A percentile compares a stretch with the other conserved stretches of the same genome.
These are phyloP conservation scores for Chytriomyces confervae DNA, from an alignment of 192 early-diverging fungal species.

Conservation along the genomic window DNA sequence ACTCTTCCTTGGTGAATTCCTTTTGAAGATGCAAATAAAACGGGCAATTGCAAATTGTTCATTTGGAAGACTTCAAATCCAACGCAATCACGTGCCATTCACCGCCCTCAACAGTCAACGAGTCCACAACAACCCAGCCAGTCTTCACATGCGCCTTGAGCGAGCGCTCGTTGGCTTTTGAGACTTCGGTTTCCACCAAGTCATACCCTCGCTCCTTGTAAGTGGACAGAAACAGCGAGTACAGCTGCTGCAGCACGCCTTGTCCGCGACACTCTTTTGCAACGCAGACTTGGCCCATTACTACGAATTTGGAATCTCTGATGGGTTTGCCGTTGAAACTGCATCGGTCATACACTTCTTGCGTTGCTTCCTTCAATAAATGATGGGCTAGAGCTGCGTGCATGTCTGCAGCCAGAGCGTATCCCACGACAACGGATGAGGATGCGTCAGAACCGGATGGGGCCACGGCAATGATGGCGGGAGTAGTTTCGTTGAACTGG, in stretches of 20 bases:
- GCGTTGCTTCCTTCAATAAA: background rate
- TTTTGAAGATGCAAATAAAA: background rate
- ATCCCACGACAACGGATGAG: background rate
- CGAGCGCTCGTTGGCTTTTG: background rate
- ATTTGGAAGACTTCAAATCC: background rate
- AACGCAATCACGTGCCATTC: background rate
- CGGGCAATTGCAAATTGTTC: too few relatives aligned
- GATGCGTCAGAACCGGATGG: background rate
- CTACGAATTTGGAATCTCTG: background rate
- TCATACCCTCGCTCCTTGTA: background rate
- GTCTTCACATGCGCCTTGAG: background rate
- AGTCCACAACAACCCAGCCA: background rate
- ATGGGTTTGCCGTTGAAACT: background rate
- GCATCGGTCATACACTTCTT: background rate
- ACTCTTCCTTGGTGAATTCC: conserved; percentile 53
- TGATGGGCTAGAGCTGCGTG: background rate
- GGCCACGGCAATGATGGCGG: background rate
- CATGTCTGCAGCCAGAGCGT: background rate
- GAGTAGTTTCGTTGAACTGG: background rate
- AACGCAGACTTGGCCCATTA: background rate
- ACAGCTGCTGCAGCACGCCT: background rate
- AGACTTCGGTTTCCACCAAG: background rate
- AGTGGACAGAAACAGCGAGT: background rate
- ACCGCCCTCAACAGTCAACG: background rate
- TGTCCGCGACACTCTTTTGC: background rate